A percentile compares a stretch with the other conserved stretches of the same genome.
These are phyloP conservation scores for Pseudonitzschia delicatissima DNA, from an alignment of 108 stramenopile genomes.

Conservation along the genomic window DNA sequence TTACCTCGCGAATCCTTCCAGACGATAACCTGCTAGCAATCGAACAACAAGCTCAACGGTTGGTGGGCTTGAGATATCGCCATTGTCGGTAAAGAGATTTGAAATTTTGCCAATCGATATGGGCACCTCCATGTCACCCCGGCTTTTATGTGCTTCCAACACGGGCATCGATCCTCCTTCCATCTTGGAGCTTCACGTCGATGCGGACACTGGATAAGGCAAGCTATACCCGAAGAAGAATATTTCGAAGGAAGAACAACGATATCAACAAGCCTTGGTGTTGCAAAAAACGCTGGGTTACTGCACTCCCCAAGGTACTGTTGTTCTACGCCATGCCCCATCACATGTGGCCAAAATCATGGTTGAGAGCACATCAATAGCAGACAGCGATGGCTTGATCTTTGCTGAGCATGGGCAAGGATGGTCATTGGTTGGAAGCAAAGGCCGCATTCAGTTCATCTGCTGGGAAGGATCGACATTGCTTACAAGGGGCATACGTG, in stretches of 20 bases:
- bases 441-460: constrained; percentile 46
- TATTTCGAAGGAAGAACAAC: no score
- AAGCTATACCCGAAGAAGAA: no score
- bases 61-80: not conserved
- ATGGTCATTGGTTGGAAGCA: constrained; percentile 58
- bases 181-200: constrained; percentile 11
- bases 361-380: not conserved
- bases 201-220: no score
- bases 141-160: constrained; percentile 16
- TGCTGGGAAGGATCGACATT: constrained; percentile 79
- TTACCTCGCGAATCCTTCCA: not conserved
- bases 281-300: constrained; percentile 12
- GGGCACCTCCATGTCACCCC: not conserved
- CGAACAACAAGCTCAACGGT: not conserved
- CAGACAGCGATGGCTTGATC: not conserved
- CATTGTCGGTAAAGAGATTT: constrained; percentile 21
- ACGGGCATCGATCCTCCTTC: constrained; percentile 16
- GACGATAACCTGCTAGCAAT: not conserved
- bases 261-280: not conserved
- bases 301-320: constrained; percentile 1
- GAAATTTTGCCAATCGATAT: constrained; percentile 30
- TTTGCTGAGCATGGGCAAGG: constrained; percentile 43
- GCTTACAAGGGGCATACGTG: constrained; percentile 41
- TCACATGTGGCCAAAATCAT: constrained; percentile 21
- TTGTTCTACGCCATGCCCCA: constrained; percentile 10